Evolutionary conservation across 2,329 filamentous ascomycete genomes (phyloP).

Genomic region (Epichloe hybrida): DNA sequence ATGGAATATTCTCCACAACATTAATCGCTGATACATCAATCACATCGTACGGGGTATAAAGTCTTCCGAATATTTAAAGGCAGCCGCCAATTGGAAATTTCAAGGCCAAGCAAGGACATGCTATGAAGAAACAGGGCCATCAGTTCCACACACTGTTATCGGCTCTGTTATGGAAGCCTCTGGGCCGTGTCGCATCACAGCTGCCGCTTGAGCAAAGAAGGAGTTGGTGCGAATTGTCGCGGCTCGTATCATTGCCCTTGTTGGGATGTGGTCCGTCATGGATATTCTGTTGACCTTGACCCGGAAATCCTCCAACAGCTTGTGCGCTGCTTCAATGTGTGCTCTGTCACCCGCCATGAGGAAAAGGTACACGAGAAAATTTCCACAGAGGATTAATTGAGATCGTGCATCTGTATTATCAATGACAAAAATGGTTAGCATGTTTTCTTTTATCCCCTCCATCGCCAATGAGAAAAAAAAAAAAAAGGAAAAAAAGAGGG

Average conservation of each 20-base stretch:
- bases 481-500: neutral
- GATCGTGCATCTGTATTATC: slow-evolving; percentile 20
- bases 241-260: slow-evolving; percentile 21
- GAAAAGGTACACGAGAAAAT: slow-evolving; percentile 35
- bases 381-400: slow-evolving; percentile 32
- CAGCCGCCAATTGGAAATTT: neutral
- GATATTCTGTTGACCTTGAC: slow-evolving; percentile 22
- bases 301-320: slow-evolving; percentile 24
- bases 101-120: neutral
- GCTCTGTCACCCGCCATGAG: slow-evolving; percentile 24
- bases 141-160: slow-evolving; percentile 5
- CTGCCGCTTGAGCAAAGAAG: slow-evolving; percentile 24
- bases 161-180: slow-evolving; percentile 7
- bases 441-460: neutral
- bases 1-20: neutral
- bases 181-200: slow-evolving; percentile 13
- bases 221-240: slow-evolving; percentile 25
- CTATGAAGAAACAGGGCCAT: slow-evolving; percentile 1
- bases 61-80: neutral
- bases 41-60: neutral
- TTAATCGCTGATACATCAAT: slow-evolving; percentile 1
- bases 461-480: neutral
- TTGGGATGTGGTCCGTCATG: slow-evolving; percentile 16
- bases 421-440: neutral
- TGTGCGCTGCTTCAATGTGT: slow-evolving; percentile 22